phyloP scores from a whole-genome alignment of 805 yeast genomes.

The Nakazawaea ishiwadae region DNA sequence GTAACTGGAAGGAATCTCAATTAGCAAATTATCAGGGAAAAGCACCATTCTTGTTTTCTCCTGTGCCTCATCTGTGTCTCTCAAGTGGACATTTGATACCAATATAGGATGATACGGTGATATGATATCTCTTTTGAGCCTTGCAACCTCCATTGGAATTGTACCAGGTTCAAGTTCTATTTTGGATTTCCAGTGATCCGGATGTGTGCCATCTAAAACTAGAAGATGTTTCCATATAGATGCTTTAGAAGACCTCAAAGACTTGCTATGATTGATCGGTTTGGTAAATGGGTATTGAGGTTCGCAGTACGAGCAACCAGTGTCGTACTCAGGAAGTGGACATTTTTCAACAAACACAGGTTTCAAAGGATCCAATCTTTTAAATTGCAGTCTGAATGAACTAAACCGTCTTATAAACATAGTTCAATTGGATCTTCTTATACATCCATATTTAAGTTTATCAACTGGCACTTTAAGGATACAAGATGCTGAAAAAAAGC shows the following conservation, averaged over 20 bases:
- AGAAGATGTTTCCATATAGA: constrained; percentile 53
- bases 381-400: neutral
- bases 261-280: constrained; percentile 34
- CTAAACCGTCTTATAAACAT: too few species aligned
- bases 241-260: constrained; percentile 44
- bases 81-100: constrained; percentile 40
- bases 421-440: neutral
- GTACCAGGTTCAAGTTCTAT: constrained; percentile 45
- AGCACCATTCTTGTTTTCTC: constrained; percentile 29
- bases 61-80: constrained; percentile 8
- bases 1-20: constrained; percentile 27
- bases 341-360: constrained; percentile 27
- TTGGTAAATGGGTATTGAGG: constrained; percentile 38
- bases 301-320: constrained; percentile 60
- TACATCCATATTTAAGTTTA: too few species aligned
- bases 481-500: too few species aligned
- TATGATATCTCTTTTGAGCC: constrained; percentile 26
- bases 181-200: constrained; percentile 41
- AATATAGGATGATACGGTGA: constrained; percentile 46
- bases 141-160: constrained; percentile 35
- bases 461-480: too few species aligned
- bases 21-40: constrained; percentile 49
- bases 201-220: constrained; percentile 33
- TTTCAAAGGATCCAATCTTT: constrained; percentile 10
- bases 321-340: constrained; percentile 47